A percentile compares a stretch with the other conserved stretches of the same genome.
Conservation (phyloP, 352 stramenopile species). For the Pythium dissotocum region DNA sequence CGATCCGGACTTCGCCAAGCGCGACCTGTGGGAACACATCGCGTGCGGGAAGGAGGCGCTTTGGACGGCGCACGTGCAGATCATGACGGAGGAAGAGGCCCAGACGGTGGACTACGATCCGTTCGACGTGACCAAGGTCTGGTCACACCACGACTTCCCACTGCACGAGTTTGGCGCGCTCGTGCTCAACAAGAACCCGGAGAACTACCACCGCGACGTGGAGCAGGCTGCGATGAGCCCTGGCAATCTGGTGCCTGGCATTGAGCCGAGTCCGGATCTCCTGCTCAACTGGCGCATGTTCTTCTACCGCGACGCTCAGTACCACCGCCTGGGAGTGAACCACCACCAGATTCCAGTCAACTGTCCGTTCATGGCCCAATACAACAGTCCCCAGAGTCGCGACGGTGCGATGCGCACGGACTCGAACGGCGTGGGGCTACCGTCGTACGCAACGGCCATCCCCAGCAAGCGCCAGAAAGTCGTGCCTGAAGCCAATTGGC, state of each 20-base stretch:
- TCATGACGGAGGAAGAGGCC: conserved; percentile 86
- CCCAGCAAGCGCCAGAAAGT: conserved; percentile 19
- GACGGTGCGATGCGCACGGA: conserved; percentile 29
- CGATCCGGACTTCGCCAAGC: conserved; percentile 89
- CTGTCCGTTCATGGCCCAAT: conserved; percentile 52
- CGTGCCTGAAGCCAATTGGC: conserved; percentile 22
- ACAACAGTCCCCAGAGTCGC: conserved; percentile 30
- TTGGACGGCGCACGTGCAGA: conserved; percentile 92
- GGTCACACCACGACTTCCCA: conserved; percentile 86
- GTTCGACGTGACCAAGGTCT: conserved; percentile 94
- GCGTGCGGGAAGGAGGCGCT: conserved; percentile 70
- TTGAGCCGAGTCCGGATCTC: conserved; percentile 74
- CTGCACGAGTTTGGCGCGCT: conserved; percentile 86
- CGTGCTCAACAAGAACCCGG: conserved; percentile 91
- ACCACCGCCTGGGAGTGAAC: conserved; percentile 88
- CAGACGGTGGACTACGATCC: conserved; percentile 71
- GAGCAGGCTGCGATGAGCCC: conserved; percentile 92
- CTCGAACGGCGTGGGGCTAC: conserved; percentile 30
- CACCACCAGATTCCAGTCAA: conserved; percentile 91
- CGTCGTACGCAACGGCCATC: conserved; percentile 11
- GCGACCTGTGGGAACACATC: conserved; percentile 92
- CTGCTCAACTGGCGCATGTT: conserved; percentile 65
- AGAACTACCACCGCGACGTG: conserved; percentile 94
- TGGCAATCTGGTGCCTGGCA: conserved; percentile 90
- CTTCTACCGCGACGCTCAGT: conserved; percentile 88